Conservation (phyloP, 192 early-diverging fungal genomes). For the Coemansia sp. region DNA sequence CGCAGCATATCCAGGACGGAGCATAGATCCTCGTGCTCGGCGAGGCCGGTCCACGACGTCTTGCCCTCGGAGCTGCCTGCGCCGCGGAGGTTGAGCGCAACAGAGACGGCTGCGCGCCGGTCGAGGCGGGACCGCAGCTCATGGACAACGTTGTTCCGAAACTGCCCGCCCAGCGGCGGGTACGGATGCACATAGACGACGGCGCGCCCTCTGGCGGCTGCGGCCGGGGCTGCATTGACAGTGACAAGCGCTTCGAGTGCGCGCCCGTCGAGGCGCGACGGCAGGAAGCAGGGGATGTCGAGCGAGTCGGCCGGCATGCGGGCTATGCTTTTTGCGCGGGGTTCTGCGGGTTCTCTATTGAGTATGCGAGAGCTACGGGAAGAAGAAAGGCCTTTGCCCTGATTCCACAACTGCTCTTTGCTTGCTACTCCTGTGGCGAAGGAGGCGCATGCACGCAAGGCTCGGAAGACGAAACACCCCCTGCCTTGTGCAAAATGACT, state of each 20-base stretch:
- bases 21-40: slow-evolving; percentile 52
- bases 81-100: slow-evolving; percentile 52
- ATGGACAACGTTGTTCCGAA: slow-evolving; percentile 48
- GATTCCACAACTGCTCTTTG: no score
- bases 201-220: slow-evolving; percentile 14
- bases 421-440: neutral
- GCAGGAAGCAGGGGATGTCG: slow-evolving; percentile 46
- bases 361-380: neutral
- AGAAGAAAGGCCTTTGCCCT: neutral
- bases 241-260: slow-evolving; percentile 41
- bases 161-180: slow-evolving; percentile 50
- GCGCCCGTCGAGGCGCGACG: slow-evolving; percentile 48
- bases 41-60: slow-evolving; percentile 51
- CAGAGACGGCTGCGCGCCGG: slow-evolving; percentile 24
- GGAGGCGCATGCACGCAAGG: neutral
- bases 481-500: neutral
- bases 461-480: neutral
- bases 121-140: slow-evolving; percentile 28
- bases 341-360: neutral
- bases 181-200: slow-evolving; percentile 49
- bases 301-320: slow-evolving; percentile 36
- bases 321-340: neutral
- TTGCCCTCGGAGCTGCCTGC: slow-evolving; percentile 52
- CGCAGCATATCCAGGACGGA: slow-evolving; percentile 39
- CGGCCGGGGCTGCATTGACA: slow-evolving; percentile 9